Percentiles rank a stretch among this genome's conserved stretches.
These are phyloP conservation scores for Aspergillus baeticus DNA, from an alignment of 495 filamentous ascomycete species.

Conservation along the genomic window DNA sequence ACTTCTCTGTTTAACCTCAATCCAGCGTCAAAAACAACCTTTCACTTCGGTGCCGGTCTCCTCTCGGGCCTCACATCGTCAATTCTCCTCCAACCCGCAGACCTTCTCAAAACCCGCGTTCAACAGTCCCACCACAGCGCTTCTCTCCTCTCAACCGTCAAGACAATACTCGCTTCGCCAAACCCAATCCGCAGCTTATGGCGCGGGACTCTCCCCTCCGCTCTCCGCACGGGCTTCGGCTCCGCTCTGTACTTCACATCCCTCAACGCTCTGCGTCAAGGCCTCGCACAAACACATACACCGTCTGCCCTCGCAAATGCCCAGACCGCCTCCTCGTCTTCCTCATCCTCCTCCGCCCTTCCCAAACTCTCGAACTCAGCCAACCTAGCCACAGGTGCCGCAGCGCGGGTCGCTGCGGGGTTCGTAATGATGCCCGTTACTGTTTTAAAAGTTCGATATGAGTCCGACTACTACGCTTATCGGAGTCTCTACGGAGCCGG, in stretches of 20 bases:
- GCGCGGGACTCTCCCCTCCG: conserved; percentile 89
- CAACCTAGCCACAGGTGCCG: conserved; percentile 81
- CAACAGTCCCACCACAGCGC: conserved; percentile 61
- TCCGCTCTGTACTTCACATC: conserved; percentile 92
- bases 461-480: conserved; percentile 82
- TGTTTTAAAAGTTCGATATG: conserved; percentile 94
- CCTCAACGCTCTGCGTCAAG: conserved; percentile 77
- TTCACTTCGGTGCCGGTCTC: conserved; percentile 89
- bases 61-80: conserved; percentile 83
- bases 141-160: conserved; percentile 68
- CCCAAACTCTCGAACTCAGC: conserved; percentile 81
- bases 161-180: conserved; percentile 61
- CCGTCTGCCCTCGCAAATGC: conserved; percentile 27
- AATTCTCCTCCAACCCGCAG: conserved; percentile 89
- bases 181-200: conserved; percentile 75
- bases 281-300: conserved; percentile 44
- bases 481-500: conserved; percentile 69
- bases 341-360: conserved; percentile 66
- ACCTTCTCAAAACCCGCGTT: conserved; percentile 93
- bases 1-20: background rate
- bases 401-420: conserved; percentile 79
- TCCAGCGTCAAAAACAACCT: conserved; percentile 51
- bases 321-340: conserved; percentile 19
- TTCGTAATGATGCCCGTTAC: conserved; percentile 96
- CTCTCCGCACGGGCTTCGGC: conserved; percentile 88